These are phyloP conservation scores for Alternaria brassicicola DNA, from an alignment of 2,329 filamentous ascomycete species.

Conservation along the genomic window DNA sequence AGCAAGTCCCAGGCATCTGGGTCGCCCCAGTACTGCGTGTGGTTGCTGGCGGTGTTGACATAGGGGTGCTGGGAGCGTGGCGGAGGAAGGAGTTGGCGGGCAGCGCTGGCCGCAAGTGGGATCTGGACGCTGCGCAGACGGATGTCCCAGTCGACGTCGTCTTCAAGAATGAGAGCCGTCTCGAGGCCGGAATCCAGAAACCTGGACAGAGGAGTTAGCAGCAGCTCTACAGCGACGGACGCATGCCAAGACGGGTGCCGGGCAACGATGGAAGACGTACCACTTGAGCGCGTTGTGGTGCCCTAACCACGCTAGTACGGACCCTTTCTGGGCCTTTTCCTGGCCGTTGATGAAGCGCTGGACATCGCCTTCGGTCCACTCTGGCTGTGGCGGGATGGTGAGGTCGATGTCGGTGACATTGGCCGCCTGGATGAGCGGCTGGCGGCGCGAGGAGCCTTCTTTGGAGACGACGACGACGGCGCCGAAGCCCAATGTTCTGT, in stretches of 20 bases:
- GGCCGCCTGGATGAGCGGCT: constrained; percentile 49
- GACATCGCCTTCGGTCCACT: constrained; percentile 52
- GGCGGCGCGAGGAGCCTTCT: constrained; percentile 47
- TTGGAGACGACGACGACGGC: constrained; percentile 52
- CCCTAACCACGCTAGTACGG: constrained; percentile 53
- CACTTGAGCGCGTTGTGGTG: constrained; percentile 52
- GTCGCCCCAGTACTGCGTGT: constrained; percentile 50
- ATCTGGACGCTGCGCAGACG: constrained; percentile 52
- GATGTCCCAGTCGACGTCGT: constrained; percentile 56
- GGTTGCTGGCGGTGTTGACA: constrained; percentile 25
- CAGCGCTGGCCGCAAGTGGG: constrained; percentile 50
- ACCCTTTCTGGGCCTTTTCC: constrained; percentile 47
- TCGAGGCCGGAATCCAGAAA: constrained; percentile 52
- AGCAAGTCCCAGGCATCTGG: constrained; percentile 51
- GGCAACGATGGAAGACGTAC: constrained; percentile 28
- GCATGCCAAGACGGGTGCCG: constrained; percentile 19
- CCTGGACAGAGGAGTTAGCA: constrained; percentile 34
- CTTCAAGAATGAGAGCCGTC: constrained; percentile 53
- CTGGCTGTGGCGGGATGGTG: constrained; percentile 51
- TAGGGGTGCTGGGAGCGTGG: constrained; percentile 27
- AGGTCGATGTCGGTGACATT: constrained; percentile 53
- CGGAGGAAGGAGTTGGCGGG: constrained; percentile 47
- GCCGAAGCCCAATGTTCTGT: constrained; percentile 50
- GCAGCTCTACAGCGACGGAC: background rate
- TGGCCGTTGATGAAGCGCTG: constrained; percentile 45